These are phyloP conservation scores for Apium graveolens DNA, from an alignment of 129 eudicot species.

Conservation along the genomic window DNA sequence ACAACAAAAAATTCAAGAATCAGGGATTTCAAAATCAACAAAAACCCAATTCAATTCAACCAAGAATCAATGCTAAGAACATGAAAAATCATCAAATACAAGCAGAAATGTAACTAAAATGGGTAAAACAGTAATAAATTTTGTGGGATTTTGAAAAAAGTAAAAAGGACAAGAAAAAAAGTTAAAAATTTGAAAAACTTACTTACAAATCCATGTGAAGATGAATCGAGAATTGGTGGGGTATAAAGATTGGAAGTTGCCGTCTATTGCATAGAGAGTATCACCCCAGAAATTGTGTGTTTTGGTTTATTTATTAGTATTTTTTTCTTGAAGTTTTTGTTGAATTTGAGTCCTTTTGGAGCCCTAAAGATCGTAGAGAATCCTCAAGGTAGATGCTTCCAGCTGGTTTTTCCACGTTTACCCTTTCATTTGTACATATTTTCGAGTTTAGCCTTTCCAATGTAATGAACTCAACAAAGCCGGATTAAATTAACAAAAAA, in stretches of 20 bases:
- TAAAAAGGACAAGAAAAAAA: not conserved
- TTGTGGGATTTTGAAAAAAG: not conserved
- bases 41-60: not conserved
- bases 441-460: not conserved
- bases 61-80: not conserved
- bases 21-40: not conserved
- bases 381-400: not conserved
- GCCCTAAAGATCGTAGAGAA: constrained; percentile 9
- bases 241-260: not conserved
- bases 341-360: not conserved
- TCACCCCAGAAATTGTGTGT: not conserved
- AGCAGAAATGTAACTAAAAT: not conserved
- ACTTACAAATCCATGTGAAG: constrained; percentile 6
- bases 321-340: not conserved
- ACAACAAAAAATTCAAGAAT: not conserved
- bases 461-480: no score
- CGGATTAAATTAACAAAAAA: no score
- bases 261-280: constrained; percentile 12
- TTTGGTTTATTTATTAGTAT: not conserved
- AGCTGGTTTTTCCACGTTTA: not conserved
- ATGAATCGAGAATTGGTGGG: not conserved
- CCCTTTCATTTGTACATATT: not conserved
- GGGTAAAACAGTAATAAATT: not conserved
- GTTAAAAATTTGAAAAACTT: not conserved
- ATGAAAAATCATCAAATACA: not conserved